phyloP scores from a whole-genome alignment of 2,329 filamentous ascomycete species.

The Pseudogymnoascus sp. region DNA sequence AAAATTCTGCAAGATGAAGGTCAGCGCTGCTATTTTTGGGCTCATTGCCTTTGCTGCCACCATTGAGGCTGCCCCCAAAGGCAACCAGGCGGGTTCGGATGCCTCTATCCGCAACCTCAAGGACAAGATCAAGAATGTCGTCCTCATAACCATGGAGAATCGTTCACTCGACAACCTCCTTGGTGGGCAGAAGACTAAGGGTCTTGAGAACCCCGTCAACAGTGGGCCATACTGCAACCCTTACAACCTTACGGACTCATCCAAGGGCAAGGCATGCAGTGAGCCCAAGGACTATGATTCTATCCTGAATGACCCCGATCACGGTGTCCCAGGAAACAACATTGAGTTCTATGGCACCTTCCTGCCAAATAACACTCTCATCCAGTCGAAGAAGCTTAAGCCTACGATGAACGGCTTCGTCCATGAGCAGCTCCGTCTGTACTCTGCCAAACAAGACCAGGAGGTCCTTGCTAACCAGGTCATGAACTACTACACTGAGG shows the following conservation, averaged over 20 bases:
- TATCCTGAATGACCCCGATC: constrained; percentile 34
- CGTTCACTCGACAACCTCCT: constrained; percentile 38
- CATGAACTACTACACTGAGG: constrained; percentile 37
- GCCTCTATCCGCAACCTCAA: constrained; percentile 28
- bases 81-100: constrained; percentile 21
- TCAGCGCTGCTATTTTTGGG: constrained; percentile 7
- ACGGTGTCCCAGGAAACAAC: constrained; percentile 36
- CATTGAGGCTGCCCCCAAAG: not conserved
- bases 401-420: constrained; percentile 32
- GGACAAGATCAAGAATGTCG: constrained; percentile 31
- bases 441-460: constrained; percentile 27
- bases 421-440: constrained; percentile 32
- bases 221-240: constrained; percentile 37
- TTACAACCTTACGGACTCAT: constrained; percentile 28
- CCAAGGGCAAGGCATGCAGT: constrained; percentile 26
- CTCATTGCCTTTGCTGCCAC: constrained; percentile 9
- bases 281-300: constrained; percentile 33
- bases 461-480: constrained; percentile 31
- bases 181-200: constrained; percentile 32
- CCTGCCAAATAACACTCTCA: constrained; percentile 30
- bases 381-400: constrained; percentile 26
- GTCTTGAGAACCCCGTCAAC: constrained; percentile 35
- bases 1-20: not conserved
- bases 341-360: constrained; percentile 36
- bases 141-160: constrained; percentile 35